phyloP scores from a whole-genome alignment of 768 basidiomycete species.

The Lyophyllum shimeji region DNA sequence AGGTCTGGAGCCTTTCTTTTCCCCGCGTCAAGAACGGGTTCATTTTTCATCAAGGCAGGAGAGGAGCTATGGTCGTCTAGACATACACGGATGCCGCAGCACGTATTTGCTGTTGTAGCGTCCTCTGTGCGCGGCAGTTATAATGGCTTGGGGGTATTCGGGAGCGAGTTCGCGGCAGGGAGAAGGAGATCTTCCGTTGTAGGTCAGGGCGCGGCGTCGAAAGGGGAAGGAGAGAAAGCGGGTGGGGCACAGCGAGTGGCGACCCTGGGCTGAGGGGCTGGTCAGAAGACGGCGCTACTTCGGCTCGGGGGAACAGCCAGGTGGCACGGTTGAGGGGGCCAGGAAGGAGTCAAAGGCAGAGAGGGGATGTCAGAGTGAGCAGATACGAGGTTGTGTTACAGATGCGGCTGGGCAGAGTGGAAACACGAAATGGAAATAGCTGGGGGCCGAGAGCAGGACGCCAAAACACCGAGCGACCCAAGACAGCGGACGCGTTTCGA shows the following conservation, averaged over 20 bases:
- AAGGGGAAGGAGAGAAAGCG: background rate
- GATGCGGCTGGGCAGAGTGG: background rate
- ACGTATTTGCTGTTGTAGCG: background rate
- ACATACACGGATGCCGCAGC: background rate
- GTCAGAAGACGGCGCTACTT: background rate
- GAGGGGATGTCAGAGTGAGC: background rate
- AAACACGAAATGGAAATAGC: background rate
- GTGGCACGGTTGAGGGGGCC: background rate
- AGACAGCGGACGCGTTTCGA: constrained; percentile 27
- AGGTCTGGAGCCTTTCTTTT: background rate
- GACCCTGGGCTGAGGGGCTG: background rate
- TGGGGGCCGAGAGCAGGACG: constrained; percentile 6
- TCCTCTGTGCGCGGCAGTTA: background rate
- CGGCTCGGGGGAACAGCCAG: background rate
- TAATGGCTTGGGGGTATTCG: background rate
- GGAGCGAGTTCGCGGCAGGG: background rate
- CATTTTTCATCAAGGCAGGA: background rate
- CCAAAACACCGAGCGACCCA: constrained; percentile 27
- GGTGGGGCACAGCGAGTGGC: background rate
- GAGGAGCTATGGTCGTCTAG: background rate
- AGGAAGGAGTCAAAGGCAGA: background rate
- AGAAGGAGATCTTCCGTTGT: background rate
- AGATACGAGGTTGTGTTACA: background rate
- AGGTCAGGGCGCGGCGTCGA: too few species aligned
- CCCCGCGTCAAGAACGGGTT: background rate